Percentiles rank a stretch among this genome's conserved stretches.
Conservation (phyloP, 31 red algal species). For the Asparagopsis taxiformis region DNA sequence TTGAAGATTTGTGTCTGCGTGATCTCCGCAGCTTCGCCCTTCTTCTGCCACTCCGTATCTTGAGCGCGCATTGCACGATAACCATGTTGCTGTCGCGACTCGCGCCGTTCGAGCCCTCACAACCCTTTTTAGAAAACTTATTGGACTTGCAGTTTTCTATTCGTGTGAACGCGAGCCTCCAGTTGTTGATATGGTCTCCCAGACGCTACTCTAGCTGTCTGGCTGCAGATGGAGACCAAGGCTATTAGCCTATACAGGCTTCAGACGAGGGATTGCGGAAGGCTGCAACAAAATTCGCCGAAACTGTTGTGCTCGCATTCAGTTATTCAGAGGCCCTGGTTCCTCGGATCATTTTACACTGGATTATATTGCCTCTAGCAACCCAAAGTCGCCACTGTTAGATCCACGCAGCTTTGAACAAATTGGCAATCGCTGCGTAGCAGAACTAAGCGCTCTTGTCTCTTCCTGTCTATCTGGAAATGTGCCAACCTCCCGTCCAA, state of each 20-base stretch:
- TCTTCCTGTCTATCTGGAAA: slow-evolving; percentile 28
- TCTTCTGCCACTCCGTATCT: slow-evolving; percentile 36
- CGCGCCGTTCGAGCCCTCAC: slow-evolving; percentile 59
- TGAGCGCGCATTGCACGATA: slow-evolving; percentile 46
- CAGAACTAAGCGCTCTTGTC: slow-evolving; percentile 32
- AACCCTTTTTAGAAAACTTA: slow-evolving; percentile 58
- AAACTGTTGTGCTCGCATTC: slow-evolving; percentile 62
- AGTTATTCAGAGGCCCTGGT: slow-evolving; percentile 49
- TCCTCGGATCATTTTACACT: slow-evolving; percentile 76
- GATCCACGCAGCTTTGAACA: slow-evolving; percentile 32
- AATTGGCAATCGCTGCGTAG: slow-evolving; percentile 42
- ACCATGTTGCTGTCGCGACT: slow-evolving; percentile 47
- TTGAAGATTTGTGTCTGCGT: slow-evolving; percentile 57
- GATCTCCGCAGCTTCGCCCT: slow-evolving; percentile 48
- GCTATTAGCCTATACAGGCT: slow-evolving; percentile 36
- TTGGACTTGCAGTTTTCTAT: slow-evolving; percentile 40
- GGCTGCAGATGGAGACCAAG: slow-evolving; percentile 60
- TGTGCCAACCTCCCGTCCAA: slow-evolving; percentile 17
- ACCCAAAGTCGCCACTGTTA: slow-evolving; percentile 19
- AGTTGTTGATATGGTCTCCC: slow-evolving; percentile 24
- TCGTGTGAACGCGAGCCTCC: slow-evolving; percentile 23
- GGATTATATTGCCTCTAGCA: slow-evolving; percentile 43
- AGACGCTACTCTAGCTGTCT: slow-evolving; percentile 36
- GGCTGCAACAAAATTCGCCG: slow-evolving; percentile 56
- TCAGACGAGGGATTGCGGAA: slow-evolving; percentile 63